These are phyloP conservation scores for Quercus lobata DNA, from an alignment of 331 rosid species.

Conservation along the genomic window DNA sequence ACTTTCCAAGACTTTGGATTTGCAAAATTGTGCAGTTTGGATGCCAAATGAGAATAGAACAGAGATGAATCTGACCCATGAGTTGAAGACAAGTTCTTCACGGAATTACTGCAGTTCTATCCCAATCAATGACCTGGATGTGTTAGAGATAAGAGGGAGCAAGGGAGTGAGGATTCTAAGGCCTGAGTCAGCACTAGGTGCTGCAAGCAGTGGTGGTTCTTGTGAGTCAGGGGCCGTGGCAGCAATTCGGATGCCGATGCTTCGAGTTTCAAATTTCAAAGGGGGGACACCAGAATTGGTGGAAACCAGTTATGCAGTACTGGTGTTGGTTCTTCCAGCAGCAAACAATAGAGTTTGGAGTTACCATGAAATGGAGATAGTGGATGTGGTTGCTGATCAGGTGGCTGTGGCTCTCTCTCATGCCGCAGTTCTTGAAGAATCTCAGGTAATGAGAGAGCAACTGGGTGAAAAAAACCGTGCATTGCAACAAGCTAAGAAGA, in stretches of 20 bases:
- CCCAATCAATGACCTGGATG: slow-evolving; percentile 68
- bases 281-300: slow-evolving; percentile 94
- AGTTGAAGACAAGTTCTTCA: slow-evolving; percentile 45
- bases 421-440: slow-evolving; percentile 96
- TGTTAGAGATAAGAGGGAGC: slow-evolving; percentile 54
- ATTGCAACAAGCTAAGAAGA: slow-evolving; percentile 76
- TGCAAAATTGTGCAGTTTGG: slow-evolving; percentile 99
- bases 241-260: slow-evolving; percentile 98
- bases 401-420: slow-evolving; percentile 99
- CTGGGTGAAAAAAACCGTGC: slow-evolving; percentile 95
- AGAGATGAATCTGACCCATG: slow-evolving; percentile 85
- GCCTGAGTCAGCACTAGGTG: slow-evolving; percentile 71
- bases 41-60: slow-evolving; percentile 88
- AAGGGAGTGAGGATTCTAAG: slow-evolving; percentile 58
- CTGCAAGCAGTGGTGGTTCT: slow-evolving; percentile 53
- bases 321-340: slow-evolving; percentile 86
- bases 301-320: slow-evolving; percentile 71
- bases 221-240: slow-evolving; percentile 83
- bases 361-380: slow-evolving; percentile 82
- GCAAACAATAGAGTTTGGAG: slow-evolving; percentile 84
- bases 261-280: slow-evolving; percentile 82
- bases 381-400: slow-evolving; percentile 97
- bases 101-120: slow-evolving; percentile 36
- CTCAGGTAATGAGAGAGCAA: slow-evolving; percentile 94
- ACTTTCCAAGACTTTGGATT: slow-evolving; percentile 77